Base-by-base conservation (phyloP, 202 grass and related monocot genomes). In the Setaria italica region DNA sequence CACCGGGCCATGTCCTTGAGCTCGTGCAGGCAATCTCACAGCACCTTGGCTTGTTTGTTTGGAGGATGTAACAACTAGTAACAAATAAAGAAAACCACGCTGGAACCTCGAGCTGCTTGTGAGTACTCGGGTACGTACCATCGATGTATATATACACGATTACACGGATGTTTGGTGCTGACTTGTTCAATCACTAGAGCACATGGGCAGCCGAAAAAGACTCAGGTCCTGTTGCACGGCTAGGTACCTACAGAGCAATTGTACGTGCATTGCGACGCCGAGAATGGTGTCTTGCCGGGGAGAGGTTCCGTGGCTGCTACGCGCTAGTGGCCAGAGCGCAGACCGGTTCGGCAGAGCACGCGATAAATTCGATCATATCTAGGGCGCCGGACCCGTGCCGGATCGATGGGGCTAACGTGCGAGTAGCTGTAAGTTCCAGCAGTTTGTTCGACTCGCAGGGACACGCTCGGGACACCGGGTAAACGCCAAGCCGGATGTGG, bases 291-390 rank as follows among this genome's bases (percentile, higher is more conserved):
- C 12, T 41, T 42, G 78, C 16, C 11, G 7, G 19, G 30, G 12
- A 13, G 19, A 1, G 11, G 11, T 41, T 77, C 43, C 17, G 25
- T 74, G 1, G 45, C 6, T 29, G 69, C 69, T 29, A 5, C 1
- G 37, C 2, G 81, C 56, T 83, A 51, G 17, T 12, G 57, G 46
- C 57, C 70, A 53, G 2, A 48, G 67, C 3, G 19, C 54, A 7
- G 19, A 16, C 2, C 15, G 11, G 66, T 8, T 43, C 53, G 67
- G 53, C 49, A 29, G 50, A 3, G n/a, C 2, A 82, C 68, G 57
- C 57, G 69, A 6, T 13, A 39, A 39, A 12, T 51, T 74, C 70
- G 81, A 74, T 83, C 57, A 83, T 83, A 64, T 74, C 81, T 63
- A 83, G 25, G 42, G 19, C 70, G 81, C 81, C 81, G 57, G 81